phyloP scores from a whole-genome alignment of 164 flowering plant genomes.

The Umbellularia californica region DNA sequence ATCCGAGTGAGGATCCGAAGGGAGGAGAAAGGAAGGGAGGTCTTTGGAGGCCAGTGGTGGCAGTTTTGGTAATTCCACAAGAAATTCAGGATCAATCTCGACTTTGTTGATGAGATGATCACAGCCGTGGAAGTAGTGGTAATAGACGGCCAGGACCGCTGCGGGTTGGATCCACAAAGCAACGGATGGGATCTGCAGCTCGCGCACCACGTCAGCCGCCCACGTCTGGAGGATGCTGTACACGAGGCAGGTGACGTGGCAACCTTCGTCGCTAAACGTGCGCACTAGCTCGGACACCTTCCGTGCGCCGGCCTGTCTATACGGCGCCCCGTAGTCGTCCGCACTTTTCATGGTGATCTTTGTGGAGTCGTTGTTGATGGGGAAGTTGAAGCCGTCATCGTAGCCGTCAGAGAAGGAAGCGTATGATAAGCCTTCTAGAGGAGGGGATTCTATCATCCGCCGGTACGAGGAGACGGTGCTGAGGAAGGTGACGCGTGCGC shows the following conservation, averaged over 20 bases:
- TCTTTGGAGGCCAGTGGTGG: constrained; percentile 3
- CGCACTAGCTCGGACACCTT: constrained; percentile 11
- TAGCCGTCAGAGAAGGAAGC: constrained; percentile 46
- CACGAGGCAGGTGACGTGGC: constrained; percentile 30
- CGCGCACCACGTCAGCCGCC: constrained; percentile 37
- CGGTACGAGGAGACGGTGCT: constrained; percentile 26
- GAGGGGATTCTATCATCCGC: constrained; percentile 11
- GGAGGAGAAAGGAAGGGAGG: constrained; percentile 12
- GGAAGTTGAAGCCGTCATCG: constrained; percentile 26
- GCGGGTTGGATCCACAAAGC: constrained; percentile 43
- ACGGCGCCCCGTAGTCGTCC: not conserved
- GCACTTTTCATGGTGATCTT: too few relatives aligned
- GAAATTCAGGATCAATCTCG: not conserved
- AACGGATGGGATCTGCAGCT: constrained; percentile 23
- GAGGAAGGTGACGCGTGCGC: constrained; percentile 38
- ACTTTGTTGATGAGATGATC: not conserved
- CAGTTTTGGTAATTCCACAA: constrained; percentile 5
- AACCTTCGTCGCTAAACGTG: constrained; percentile 12
- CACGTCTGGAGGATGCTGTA: constrained; percentile 40
- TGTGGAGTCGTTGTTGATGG: not conserved
- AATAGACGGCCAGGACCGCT: constrained; percentile 27
- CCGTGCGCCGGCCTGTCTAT: constrained; percentile 8
- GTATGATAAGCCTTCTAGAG: constrained; percentile 23
- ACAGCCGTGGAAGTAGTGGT: constrained; percentile 28
- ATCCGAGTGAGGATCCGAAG: not conserved